These are phyloP conservation scores for Hapsidospora chrysogenum DNA, from an alignment of 495 filamentous ascomycete genomes.

Conservation along the genomic window DNA sequence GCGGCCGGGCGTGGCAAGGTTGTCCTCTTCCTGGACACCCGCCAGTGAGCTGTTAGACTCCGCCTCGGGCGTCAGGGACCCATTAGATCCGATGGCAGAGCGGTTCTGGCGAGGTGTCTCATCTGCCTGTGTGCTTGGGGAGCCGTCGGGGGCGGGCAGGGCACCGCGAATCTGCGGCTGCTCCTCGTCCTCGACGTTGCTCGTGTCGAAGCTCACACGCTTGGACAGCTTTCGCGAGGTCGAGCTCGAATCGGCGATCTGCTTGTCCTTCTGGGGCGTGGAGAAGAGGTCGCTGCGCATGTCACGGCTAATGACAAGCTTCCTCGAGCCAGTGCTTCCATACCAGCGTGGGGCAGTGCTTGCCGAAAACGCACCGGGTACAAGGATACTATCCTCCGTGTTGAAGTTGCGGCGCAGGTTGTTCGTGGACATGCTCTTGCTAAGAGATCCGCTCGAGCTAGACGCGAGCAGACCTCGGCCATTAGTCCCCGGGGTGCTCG, in stretches of 20 bases:
- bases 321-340: constrained; percentile 54
- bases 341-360: constrained; percentile 39
- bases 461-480: constrained; percentile 50
- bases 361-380: constrained; percentile 70
- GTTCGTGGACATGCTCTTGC: constrained; percentile 46
- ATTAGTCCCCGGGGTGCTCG: constrained; percentile 51
- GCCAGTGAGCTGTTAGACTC: constrained; percentile 51
- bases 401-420: constrained; percentile 43
- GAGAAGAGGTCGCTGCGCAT: constrained; percentile 66
- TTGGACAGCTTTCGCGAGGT: constrained; percentile 55
- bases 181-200: constrained; percentile 14
- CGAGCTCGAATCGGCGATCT: constrained; percentile 17
- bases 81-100: background rate
- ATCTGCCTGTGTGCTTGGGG: background rate
- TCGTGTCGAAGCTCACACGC: constrained; percentile 78
- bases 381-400: constrained; percentile 61
- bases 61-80: constrained; percentile 39
- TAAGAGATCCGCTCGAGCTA: constrained; percentile 33
- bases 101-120: constrained; percentile 10
- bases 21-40: constrained; percentile 56
- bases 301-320: constrained; percentile 74
- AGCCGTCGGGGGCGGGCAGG: constrained; percentile 1
- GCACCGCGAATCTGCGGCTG: background rate
- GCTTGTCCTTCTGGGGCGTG: constrained; percentile 30
- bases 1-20: constrained; percentile 14